Base-by-base conservation (phyloP, 139 green algal genomes). In the Chlorella sorokiniana region DNA sequence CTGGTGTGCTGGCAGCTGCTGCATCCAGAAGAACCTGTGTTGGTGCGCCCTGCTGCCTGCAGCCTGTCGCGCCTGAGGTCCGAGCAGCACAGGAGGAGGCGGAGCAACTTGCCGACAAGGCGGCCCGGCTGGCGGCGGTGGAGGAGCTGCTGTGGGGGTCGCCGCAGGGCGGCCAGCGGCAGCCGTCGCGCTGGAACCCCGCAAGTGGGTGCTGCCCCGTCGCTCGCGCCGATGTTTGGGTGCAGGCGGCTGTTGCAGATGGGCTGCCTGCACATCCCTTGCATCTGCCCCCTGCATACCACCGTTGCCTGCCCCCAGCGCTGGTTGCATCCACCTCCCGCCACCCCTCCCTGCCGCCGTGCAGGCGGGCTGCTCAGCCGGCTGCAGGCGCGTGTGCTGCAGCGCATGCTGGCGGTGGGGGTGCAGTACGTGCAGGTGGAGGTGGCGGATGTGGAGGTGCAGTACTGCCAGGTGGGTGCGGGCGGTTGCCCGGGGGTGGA, bases 61-160 rank as follows among this genome's bases (percentile, higher is more conserved):
- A 83, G 83, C 73, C 35, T 4, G 9, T 37, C 31, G 18, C 69
- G 1, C 6, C 41, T 16, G 52, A 86, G 74, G 44, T 11, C 31
- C 35, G 69, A 20, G 72, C 44, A 27, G 63, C 69, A 31, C 41
- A 31, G 11, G 69, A 83, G 41, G 41, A n/a, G 16, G 29, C 38
- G 10, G 8, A 20, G 31, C 41, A 29, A 16, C 54, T 61, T 2
- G 68, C 18, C 18, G 83, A 87, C 63, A 84, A 87, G 29, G 63
- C 48, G 10, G 65, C 62, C n/a, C 78, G 85, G 42, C 83, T 92
- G 41, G 79, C 72, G 22, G 81, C 85, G 4, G 69, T 92, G 8
- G 88, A 92, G 35, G 52, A 79, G 59, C 81, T 92, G 75, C 84
- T 92, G 6, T 92, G 88, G 88, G 86, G 83, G 27, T 64, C 73